Percentiles rank a stretch among this genome's conserved stretches.
phyloP scores from a whole-genome alignment of 2,329 filamentous ascomycete genomes.

The Herpomyces periplanetae region DNA sequence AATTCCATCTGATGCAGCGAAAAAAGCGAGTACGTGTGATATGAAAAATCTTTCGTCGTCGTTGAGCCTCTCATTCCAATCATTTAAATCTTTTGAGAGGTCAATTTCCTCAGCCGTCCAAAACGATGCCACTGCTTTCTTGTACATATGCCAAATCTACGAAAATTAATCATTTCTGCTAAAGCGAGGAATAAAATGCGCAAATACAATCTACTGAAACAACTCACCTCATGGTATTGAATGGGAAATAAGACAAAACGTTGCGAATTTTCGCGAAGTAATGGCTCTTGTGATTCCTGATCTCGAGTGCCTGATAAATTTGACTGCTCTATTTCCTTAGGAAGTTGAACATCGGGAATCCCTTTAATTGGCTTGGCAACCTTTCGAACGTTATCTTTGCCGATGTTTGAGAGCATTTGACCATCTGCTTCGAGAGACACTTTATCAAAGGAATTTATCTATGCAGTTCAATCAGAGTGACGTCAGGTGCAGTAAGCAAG shows the following conservation, averaged over 20 bases:
- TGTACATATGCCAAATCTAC: slow-evolving; percentile 99
- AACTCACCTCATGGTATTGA: slow-evolving; percentile 86
- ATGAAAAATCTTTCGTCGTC: slow-evolving; percentile 95
- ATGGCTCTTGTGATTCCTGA: slow-evolving; percentile 44
- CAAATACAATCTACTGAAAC: slow-evolving; percentile 4
- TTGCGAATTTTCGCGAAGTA: slow-evolving; percentile 75
- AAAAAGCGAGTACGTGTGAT: slow-evolving; percentile 93
- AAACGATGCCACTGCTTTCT: slow-evolving; percentile 97
- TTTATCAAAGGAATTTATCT: too few species aligned
- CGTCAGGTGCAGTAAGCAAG: too few species aligned
- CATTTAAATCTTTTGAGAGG: slow-evolving; percentile 87
- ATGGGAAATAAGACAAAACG: slow-evolving; percentile 95
- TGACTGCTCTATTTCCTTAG: too few species aligned
- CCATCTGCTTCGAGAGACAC: too few species aligned
- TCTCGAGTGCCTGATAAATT: slow-evolving; percentile 16
- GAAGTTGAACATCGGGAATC: slow-evolving; percentile 8
- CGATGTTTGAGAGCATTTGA: too few species aligned
- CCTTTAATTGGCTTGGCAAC: slow-evolving; percentile 11
- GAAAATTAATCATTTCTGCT: not conserved
- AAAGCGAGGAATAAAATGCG: not conserved
- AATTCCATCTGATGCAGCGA: slow-evolving; percentile 89
- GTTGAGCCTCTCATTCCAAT: slow-evolving; percentile 93
- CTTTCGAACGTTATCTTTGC: slow-evolving; percentile 5
- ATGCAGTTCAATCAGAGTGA: too few species aligned
- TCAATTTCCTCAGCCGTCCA: slow-evolving; percentile 99